Evolutionary conservation across 805 yeast genomes (phyloP).

Genomic region (Candida multigemmis): DNA sequence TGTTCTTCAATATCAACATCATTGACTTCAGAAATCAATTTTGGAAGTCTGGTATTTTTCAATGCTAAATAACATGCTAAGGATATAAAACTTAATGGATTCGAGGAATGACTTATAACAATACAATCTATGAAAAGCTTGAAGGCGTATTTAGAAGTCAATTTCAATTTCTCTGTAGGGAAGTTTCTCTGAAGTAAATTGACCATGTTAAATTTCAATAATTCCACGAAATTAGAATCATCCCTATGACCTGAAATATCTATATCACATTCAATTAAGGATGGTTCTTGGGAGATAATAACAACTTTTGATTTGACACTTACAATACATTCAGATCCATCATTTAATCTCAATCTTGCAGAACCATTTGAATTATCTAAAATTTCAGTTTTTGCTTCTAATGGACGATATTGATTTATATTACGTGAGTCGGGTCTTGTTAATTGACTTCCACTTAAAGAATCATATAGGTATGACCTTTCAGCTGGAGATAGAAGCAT

Average conservation of each 20-base stretch:
- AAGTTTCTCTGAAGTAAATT: conserved; percentile 44
- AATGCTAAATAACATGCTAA: conserved; percentile 77
- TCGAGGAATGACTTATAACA: conserved; percentile 66
- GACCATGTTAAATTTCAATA: conserved; percentile 54
- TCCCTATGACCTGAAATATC: conserved; percentile 78
- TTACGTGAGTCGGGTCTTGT: conserved; percentile 83
- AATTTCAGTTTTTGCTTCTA: conserved; percentile 74
- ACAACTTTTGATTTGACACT: conserved; percentile 86
- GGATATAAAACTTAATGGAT: conserved; percentile 75
- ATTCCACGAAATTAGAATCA: conserved; percentile 60
- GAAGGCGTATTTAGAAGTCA: conserved; percentile 70
- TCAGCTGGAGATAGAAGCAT: conserved; percentile 75
- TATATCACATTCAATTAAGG: conserved; percentile 64
- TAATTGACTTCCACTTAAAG: conserved; percentile 50
- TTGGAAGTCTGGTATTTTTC: conserved; percentile 68
- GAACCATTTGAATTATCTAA: conserved; percentile 90
- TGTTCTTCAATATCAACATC: conserved; percentile 74
- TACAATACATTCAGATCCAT: conserved; percentile 89
- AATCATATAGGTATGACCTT: conserved; percentile 65
- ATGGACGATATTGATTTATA: conserved; percentile 69
- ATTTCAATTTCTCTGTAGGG: conserved; percentile 41
- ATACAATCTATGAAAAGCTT: conserved; percentile 74
- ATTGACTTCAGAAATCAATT: conserved; percentile 58
- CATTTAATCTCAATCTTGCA: conserved; percentile 74
- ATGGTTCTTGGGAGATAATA: conserved; percentile 23